Percentiles rank a stretch among this genome's conserved stretches.
Evolutionary conservation across 2,329 filamentous ascomycete species (phyloP).

Genomic region (Hypoxylon sp.): DNA sequence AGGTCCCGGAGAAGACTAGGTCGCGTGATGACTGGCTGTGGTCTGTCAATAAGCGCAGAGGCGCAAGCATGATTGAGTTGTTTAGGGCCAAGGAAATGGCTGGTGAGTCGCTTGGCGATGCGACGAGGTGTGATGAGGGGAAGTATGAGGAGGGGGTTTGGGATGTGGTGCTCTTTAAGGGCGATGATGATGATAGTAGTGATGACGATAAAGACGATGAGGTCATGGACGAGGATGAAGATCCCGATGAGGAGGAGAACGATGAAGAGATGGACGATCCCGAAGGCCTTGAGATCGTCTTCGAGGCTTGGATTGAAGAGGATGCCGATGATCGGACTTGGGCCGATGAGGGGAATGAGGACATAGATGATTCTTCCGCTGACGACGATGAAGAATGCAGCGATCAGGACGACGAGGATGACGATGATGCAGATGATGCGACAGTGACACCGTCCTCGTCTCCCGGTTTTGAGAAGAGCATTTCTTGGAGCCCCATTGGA

Average conservation of each 20-base stretch:
- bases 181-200: not conserved
- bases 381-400: constrained; percentile 5
- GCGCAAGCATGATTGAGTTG: constrained; percentile 2
- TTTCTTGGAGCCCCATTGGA: constrained; percentile 1
- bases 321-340: not conserved
- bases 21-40: constrained; percentile 20
- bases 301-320: constrained; percentile 1
- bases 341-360: not conserved
- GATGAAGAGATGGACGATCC: not conserved
- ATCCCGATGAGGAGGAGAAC: not conserved
- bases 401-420: constrained; percentile 3
- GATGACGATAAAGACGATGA: constrained; percentile 2
- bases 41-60: not conserved
- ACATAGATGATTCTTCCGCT: not conserved
- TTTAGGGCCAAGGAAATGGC: constrained; percentile 8
- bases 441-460: constrained; percentile 6
- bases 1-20: constrained; percentile 2
- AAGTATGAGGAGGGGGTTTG: not conserved
- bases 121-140: not conserved
- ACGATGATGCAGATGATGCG: not conserved
- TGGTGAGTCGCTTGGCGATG: not conserved
- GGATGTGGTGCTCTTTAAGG: constrained; percentile 1
- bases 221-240: not conserved
- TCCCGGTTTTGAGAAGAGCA: not conserved
- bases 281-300: not conserved